These are phyloP conservation scores for Xenoacremonium recifei DNA, from an alignment of 2,329 filamentous ascomycete species.

Conservation along the genomic window DNA sequence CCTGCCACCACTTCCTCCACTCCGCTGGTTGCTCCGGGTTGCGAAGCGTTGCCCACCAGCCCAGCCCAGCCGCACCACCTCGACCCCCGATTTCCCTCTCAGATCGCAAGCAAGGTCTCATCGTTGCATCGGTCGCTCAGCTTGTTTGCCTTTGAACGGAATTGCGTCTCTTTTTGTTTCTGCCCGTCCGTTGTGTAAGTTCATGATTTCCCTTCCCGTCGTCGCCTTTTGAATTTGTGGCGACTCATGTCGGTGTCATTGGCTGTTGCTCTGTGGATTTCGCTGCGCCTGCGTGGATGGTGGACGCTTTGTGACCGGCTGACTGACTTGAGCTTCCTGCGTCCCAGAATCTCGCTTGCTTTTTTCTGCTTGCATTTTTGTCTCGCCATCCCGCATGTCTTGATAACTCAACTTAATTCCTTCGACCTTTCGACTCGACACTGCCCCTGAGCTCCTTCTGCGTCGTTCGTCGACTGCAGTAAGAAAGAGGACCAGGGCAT, in stretches of 20 bases:
- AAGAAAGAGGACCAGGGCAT: slow-evolving; percentile 16
- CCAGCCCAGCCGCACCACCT: slow-evolving; percentile 7
- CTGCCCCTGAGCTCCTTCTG: slow-evolving; percentile 12
- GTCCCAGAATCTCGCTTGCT: slow-evolving; percentile 16
- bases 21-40: slow-evolving; percentile 26
- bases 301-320: slow-evolving; percentile 14
- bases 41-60: slow-evolving; percentile 20
- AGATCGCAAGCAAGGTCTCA: neutral
- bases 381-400: slow-evolving; percentile 26
- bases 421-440: slow-evolving; percentile 13
- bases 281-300: slow-evolving; percentile 10
- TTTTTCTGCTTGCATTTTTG: slow-evolving; percentile 14
- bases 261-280: slow-evolving; percentile 8
- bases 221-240: neutral
- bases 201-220: slow-evolving; percentile 5
- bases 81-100: neutral
- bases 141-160: slow-evolving; percentile 7
- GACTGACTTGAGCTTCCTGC: slow-evolving; percentile 10
- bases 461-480: slow-evolving; percentile 17
- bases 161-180: slow-evolving; percentile 9
- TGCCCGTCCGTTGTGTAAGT: slow-evolving; percentile 18
- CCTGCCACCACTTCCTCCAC: neutral
- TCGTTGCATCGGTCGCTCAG: neutral
- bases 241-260: slow-evolving; percentile 16
- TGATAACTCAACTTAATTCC: slow-evolving; percentile 23